Conservation (phyloP, 2,329 filamentous ascomycete species). For the Hymenotorrendiella dingleyae region DNA sequence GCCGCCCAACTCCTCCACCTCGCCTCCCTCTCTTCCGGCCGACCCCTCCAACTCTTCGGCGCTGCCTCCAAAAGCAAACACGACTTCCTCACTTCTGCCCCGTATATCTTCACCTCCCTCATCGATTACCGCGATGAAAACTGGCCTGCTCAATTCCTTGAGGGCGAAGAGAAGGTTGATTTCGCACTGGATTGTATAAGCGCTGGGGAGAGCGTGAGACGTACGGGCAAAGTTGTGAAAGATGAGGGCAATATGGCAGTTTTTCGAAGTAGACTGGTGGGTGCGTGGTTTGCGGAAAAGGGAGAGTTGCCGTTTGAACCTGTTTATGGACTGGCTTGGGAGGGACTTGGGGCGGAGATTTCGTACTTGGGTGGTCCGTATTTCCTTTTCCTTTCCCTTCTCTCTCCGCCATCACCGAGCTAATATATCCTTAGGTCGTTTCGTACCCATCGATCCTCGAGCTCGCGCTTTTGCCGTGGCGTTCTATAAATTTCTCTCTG, state of each 20-base stretch:
- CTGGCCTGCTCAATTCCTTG: conserved; percentile 31
- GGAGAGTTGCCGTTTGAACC: conserved; percentile 29
- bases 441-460: too few species aligned
- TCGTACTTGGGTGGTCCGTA: conserved; percentile 33
- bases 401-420: too few species aligned
- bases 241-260: conserved; percentile 27
- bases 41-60: background rate
- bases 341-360: conserved; percentile 36
- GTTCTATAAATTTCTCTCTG: conserved; percentile 34
- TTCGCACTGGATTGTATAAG: conserved; percentile 37
- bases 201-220: conserved; percentile 33
- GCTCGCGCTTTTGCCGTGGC: conserved; percentile 25
- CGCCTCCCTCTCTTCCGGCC: background rate
- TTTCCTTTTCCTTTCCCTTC: too few species aligned
- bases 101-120: conserved; percentile 35
- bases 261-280: conserved; percentile 28
- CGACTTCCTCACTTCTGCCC: conserved; percentile 6
- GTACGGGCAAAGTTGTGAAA: conserved; percentile 25
- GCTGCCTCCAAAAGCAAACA: background rate
- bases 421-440: too few species aligned
- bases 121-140: conserved; percentile 34
- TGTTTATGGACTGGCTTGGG: conserved; percentile 38
- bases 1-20: background rate
- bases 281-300: conserved; percentile 25
- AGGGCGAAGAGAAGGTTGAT: conserved; percentile 28